Evolutionary conservation across 2,329 filamentous ascomycete species (phyloP).

Genomic region (Claviceps humidiphila): DNA sequence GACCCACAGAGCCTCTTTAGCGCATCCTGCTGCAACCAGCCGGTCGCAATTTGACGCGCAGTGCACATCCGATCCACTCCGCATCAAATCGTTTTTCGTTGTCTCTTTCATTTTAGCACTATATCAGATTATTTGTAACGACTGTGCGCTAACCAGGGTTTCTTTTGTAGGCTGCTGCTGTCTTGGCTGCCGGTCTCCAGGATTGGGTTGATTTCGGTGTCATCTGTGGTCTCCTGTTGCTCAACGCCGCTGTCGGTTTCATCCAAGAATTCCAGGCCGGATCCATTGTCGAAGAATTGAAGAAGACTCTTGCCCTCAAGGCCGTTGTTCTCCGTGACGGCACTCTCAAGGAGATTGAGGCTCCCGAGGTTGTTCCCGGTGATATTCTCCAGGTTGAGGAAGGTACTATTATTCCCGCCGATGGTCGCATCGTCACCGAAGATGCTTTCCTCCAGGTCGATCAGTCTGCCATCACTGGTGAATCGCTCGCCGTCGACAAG

Average conservation of each 20-base stretch:
- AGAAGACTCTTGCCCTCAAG: conserved; percentile 81
- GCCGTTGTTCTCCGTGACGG: conserved; percentile 75
- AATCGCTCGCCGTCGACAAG: conserved; percentile 86
- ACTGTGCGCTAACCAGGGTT: conserved; percentile 14
- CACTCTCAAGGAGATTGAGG: conserved; percentile 63
- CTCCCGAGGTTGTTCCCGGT: conserved; percentile 73
- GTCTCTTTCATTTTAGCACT: neutral
- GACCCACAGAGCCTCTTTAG: neutral
- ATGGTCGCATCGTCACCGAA: conserved; percentile 74
- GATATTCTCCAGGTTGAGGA: conserved; percentile 86
- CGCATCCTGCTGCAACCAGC: neutral
- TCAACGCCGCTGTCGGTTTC: conserved; percentile 79
- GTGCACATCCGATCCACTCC: neutral
- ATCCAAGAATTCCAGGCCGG: conserved; percentile 82
- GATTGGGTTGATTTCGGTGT: conserved; percentile 93
- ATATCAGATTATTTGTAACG: too few species aligned
- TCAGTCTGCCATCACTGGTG: conserved; percentile 83
- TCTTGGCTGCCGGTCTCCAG: conserved; percentile 70
- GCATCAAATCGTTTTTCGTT: neutral
- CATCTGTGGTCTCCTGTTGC: conserved; percentile 68
- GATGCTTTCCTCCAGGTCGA: conserved; percentile 80
- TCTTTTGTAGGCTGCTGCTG: conserved; percentile 47
- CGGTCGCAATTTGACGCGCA: neutral
- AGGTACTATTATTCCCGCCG: conserved; percentile 80
- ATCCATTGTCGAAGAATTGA: conserved; percentile 80